Evolutionary conservation across 2,329 filamentous ascomycete genomes (phyloP).

Genomic region (Sarocladium oryzae): DNA sequence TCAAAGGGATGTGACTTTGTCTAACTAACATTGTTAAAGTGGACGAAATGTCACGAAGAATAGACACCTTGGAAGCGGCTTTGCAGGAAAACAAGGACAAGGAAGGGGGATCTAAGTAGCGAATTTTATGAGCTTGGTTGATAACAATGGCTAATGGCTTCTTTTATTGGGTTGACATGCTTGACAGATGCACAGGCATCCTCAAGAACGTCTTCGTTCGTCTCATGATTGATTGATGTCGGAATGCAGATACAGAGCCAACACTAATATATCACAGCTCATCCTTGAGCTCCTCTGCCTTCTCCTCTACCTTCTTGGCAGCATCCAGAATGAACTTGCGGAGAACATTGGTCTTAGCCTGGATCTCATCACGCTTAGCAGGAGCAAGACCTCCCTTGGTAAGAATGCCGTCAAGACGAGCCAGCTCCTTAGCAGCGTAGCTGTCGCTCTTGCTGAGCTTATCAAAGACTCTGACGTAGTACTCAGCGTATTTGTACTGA

Average conservation of each 20-base stretch:
- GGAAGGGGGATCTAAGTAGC: constrained; percentile 16
- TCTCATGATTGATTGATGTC: constrained; percentile 25
- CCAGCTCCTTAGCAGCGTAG: constrained; percentile 80
- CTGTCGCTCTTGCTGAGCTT: constrained; percentile 74
- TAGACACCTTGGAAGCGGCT: constrained; percentile 76
- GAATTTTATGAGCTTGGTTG: background rate
- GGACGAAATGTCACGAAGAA: constrained; percentile 85
- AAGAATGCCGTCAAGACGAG: constrained; percentile 71
- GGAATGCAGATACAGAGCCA: background rate
- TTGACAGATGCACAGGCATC: background rate
- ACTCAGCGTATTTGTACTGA: constrained; percentile 75
- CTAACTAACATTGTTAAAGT: constrained; percentile 44
- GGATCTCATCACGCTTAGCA: constrained; percentile 83
- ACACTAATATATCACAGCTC: constrained; percentile 50
- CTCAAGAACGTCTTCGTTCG: background rate
- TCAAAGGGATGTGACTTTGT: background rate
- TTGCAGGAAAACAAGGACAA: constrained; percentile 52
- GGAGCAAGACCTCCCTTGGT: constrained; percentile 80
- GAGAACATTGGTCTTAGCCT: constrained; percentile 81
- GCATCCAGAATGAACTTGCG: constrained; percentile 63
- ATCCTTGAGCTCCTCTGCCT: constrained; percentile 51
- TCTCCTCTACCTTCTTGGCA: constrained; percentile 36
- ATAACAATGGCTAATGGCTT: background rate
- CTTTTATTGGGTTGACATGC: background rate
- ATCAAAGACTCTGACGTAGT: constrained; percentile 87